phyloP scores from a whole-genome alignment of 2,329 filamentous ascomycete genomes.

The Apiospora kogelbergensis region DNA sequence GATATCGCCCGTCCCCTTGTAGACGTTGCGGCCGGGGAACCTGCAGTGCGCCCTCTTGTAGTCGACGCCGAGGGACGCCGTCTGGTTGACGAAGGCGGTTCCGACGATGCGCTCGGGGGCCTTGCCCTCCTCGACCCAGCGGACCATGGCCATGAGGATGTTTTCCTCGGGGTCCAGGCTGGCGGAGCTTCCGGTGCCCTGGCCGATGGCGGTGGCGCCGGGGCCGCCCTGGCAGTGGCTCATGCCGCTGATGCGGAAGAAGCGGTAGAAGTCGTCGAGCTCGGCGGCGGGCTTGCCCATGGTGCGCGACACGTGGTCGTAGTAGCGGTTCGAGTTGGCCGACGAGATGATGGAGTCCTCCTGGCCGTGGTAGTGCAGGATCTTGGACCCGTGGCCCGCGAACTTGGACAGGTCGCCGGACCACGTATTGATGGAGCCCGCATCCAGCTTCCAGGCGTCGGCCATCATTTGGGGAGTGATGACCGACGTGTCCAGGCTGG shows the following conservation, averaged over 20 bases:
- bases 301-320: conserved; percentile 43
- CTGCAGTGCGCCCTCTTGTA: conserved; percentile 20
- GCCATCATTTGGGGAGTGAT: conserved; percentile 38
- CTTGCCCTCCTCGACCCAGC: conserved; percentile 44
- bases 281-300: conserved; percentile 35
- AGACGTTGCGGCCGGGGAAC: conserved; percentile 18
- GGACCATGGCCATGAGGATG: conserved; percentile 43
- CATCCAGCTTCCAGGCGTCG: conserved; percentile 18
- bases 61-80: conserved; percentile 11
- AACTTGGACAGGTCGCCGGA: conserved; percentile 38
- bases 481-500: conserved; percentile 38
- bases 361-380: conserved; percentile 45
- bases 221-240: conserved; percentile 48
- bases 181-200: conserved; percentile 18
- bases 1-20: conserved; percentile 14
- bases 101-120: conserved; percentile 35
- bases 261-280: conserved; percentile 47
- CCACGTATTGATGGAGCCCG: conserved; percentile 23
- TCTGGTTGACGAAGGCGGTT: conserved; percentile 22
- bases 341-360: conserved; percentile 44
- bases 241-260: conserved; percentile 53
- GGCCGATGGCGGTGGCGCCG: conserved; percentile 36
- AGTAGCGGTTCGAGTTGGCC: conserved; percentile 46
- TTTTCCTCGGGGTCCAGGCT: conserved; percentile 39
- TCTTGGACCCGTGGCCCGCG: conserved; percentile 39